Evolutionary conservation across 108 stramenopile genomes (phyloP), one percentile per base, ranked within the genome.

Genomic region (Pseudonitzschia pungens): DNA sequence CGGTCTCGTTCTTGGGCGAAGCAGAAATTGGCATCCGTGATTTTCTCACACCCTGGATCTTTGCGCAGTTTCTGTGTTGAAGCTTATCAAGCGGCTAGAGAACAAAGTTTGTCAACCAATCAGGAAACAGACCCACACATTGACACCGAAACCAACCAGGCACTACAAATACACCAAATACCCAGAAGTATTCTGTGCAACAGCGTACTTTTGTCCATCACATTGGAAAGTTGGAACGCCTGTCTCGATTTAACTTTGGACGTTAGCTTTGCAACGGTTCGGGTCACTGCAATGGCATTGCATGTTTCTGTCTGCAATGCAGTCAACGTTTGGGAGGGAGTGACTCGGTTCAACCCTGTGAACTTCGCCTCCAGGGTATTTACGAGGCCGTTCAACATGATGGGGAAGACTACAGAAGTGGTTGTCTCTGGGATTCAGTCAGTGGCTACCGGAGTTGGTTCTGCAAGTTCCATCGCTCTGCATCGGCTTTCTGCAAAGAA

Each of bases 361-460:
- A 52, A 65, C 9, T 52, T 92, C 12, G 73, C 88, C 36, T 83
- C 85, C 33, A 59, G 76, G 16, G 70, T 93, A 11, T 45, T 93
- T 3, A 76, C 83, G 29, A 71, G 86, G 44, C 92, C 90, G 69
- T 80, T 89, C 41, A 85, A 84, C 69, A 85, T 87, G 52, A 81
- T 89, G 71, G 84, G 86, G 4, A 89, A 85, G 58, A 88, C 92
- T 15, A 86, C 86, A 22, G 93, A 91, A 68, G 89, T 78, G 0
- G 67, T 95, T 16, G 93, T 78, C 0, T 86, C 82, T 44, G 93
- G 93, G 9, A 89, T 95, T 53, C 91, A 92, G 63, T 89, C 88
- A 64, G 93, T 92, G 26, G 93, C 93, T 2, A 91, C 89, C 15
- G 93, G 91, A 21, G 91, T 92, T n/a, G 90, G 89, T 27, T 91